These are phyloP conservation scores for Glycyrrhiza uralensis DNA, from an alignment of 306 rosid genomes.

Conservation along the genomic window DNA sequence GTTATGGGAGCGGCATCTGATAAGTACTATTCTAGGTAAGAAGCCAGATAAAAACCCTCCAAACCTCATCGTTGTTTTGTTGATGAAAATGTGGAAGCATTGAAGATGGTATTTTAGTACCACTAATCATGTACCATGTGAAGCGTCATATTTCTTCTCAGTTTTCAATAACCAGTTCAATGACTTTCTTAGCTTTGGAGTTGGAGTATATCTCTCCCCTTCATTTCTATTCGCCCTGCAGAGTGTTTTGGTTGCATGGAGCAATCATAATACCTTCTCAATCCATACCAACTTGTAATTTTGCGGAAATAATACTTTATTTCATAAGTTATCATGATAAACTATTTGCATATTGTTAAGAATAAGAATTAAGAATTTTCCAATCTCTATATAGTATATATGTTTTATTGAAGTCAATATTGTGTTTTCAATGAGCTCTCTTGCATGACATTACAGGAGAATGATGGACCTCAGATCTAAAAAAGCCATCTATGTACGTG, in stretches of 20 bases:
- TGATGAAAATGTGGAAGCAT: not conserved
- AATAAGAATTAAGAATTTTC: not conserved
- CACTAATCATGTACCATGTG: not conserved
- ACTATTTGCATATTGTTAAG: not conserved
- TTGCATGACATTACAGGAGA: slow-evolving; percentile 58
- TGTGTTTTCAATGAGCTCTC: slow-evolving; percentile 9
- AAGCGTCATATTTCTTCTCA: not conserved
- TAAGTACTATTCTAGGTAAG: slow-evolving; percentile 61
- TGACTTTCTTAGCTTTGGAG: not conserved
- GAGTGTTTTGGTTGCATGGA: slow-evolving; percentile 21
- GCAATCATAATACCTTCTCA: not conserved
- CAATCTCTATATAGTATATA: not conserved
- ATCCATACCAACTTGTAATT: not conserved
- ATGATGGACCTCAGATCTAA: slow-evolving; percentile 69
- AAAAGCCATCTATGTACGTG: slow-evolving; percentile 81
- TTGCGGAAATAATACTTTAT: not conserved
- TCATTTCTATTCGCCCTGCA: not conserved
- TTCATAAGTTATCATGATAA: not conserved
- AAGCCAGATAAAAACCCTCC: slow-evolving; percentile 5
- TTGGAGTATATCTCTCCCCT: not conserved
- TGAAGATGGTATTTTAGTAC: not conserved
- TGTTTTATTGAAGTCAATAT: slow-evolving; percentile 5
- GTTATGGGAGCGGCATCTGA: slow-evolving; percentile 95
- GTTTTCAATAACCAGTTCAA: not conserved
- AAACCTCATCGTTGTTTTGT: not conserved